Evolutionary conservation across 2,329 filamentous ascomycete genomes (phyloP).

Genomic region (Mariannaea elegans): DNA sequence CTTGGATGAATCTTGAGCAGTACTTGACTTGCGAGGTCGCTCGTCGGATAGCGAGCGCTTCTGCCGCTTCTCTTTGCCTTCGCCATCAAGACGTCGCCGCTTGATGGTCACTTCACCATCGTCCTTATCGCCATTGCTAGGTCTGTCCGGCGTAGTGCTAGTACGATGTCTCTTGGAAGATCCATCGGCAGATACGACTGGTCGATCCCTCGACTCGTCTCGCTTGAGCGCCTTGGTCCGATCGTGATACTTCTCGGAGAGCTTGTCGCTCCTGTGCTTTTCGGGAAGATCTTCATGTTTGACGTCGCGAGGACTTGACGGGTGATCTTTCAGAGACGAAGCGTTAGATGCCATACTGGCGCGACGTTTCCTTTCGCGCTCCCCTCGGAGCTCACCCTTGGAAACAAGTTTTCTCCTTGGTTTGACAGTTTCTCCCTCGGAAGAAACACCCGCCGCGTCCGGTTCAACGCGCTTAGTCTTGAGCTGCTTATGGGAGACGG

Average conservation of each 20-base stretch:
- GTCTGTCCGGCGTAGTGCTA: conserved; percentile 66
- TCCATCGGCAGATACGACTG: conserved; percentile 59
- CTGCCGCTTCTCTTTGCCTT: conserved; percentile 58
- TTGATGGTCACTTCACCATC: conserved; percentile 62
- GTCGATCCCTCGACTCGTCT: conserved; percentile 66
- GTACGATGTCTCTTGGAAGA: conserved; percentile 66
- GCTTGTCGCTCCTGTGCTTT: conserved; percentile 50
- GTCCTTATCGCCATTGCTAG: conserved; percentile 63
- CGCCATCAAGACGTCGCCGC: conserved; percentile 64
- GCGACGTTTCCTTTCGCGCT: conserved; percentile 66
- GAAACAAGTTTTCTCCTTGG: conserved; percentile 71
- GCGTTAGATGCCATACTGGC: conserved; percentile 66
- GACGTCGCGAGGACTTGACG: conserved; percentile 61
- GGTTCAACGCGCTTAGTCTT: conserved; percentile 65
- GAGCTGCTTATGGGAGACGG: conserved; percentile 54
- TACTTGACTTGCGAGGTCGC: conserved; percentile 53
- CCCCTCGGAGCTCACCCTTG: conserved; percentile 68
- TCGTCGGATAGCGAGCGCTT: conserved; percentile 57
- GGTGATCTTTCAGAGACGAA: conserved; percentile 60
- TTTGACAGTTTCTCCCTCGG: conserved; percentile 66
- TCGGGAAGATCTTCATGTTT: conserved; percentile 59
- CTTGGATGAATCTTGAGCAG: conserved; percentile 53
- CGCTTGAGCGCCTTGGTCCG: conserved; percentile 68
- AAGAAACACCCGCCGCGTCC: conserved; percentile 61
- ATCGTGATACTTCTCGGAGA: conserved; percentile 66